These are phyloP conservation scores for Russula dissimulans DNA, from an alignment of 768 basidiomycete species.

Conservation along the genomic window DNA sequence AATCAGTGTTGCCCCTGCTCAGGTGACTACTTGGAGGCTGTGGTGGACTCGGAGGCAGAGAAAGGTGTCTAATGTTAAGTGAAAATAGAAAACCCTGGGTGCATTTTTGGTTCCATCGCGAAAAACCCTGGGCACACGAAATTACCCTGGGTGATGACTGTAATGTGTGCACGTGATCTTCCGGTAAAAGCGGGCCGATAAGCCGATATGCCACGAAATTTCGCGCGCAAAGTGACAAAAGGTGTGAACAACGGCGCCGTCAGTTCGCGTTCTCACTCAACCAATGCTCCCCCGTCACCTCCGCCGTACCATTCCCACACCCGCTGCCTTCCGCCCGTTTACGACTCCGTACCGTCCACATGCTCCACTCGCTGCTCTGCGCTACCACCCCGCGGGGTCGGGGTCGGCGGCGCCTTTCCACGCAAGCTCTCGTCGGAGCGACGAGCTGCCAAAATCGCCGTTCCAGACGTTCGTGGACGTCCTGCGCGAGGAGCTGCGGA, in stretches of 20 bases:
- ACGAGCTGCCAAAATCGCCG: constrained; percentile 79
- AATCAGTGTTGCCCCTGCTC: no score
- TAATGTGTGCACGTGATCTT: not conserved
- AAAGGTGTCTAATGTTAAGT: no score
- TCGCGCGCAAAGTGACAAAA: no score
- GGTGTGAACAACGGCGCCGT: no score
- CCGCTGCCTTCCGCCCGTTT: constrained; percentile 22
- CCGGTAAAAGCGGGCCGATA: not conserved
- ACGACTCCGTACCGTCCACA: constrained; percentile 17
- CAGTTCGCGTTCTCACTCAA: not conserved
- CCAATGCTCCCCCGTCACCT: constrained; percentile 36
- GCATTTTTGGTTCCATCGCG: no score
- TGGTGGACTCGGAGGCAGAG: no score
- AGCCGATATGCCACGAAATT: not conserved
- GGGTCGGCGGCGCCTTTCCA: constrained; percentile 38
- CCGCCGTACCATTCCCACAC: constrained; percentile 30
- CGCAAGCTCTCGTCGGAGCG: constrained; percentile 48
- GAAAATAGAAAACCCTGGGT: no score
- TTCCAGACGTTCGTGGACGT: constrained; percentile 96
- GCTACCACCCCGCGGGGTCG: constrained; percentile 22
- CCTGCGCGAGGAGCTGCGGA: constrained; percentile 82
- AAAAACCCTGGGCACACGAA: no score
- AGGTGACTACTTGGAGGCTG: no score
- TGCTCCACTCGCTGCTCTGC: constrained; percentile 24
- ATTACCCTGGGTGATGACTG: no score